Conservation (phyloP, 164 flowering plant species). For the Annona cherimola region DNA sequence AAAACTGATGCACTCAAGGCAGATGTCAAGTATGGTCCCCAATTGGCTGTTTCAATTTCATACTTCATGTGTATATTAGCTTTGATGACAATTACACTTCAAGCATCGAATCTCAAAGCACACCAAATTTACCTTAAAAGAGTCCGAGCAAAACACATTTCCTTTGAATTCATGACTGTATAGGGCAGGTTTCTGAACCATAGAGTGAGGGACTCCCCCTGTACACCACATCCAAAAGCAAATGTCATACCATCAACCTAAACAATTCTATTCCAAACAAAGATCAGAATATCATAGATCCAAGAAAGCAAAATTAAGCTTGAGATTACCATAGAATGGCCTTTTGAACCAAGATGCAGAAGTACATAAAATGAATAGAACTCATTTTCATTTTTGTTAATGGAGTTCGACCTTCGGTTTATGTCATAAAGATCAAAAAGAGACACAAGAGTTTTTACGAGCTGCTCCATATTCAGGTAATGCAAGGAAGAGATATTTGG, state of each 20-base stretch:
- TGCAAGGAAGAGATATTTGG: slow-evolving; percentile 42
- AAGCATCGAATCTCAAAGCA: not conserved
- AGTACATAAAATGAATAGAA: slow-evolving; percentile 73
- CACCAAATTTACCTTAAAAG: slow-evolving; percentile 46
- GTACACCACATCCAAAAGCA: slow-evolving; percentile 3
- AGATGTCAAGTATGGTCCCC: not conserved
- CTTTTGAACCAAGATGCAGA: slow-evolving; percentile 59
- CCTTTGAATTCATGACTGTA: slow-evolving; percentile 51
- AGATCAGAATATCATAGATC: not conserved
- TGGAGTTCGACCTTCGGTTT: slow-evolving; percentile 31
- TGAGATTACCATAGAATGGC: slow-evolving; percentile 44
- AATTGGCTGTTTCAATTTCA: not conserved
- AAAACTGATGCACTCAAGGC: not conserved
- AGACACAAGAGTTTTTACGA: slow-evolving; percentile 52
- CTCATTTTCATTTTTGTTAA: slow-evolving; percentile 57
- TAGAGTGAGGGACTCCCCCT: slow-evolving; percentile 73
- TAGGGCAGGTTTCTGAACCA: slow-evolving; percentile 59
- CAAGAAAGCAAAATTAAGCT: not conserved
- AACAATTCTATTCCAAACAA: not conserved
- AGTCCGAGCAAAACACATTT: slow-evolving; percentile 63
- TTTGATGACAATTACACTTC: not conserved
- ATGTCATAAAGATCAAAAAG: slow-evolving; percentile 59
- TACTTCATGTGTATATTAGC: not conserved
- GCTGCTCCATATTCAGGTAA: slow-evolving; percentile 88
- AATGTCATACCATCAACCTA: not conserved